Base-by-base conservation (phyloP, 495 filamentous ascomycete species). In the Geopyxis carbonaria region DNA sequence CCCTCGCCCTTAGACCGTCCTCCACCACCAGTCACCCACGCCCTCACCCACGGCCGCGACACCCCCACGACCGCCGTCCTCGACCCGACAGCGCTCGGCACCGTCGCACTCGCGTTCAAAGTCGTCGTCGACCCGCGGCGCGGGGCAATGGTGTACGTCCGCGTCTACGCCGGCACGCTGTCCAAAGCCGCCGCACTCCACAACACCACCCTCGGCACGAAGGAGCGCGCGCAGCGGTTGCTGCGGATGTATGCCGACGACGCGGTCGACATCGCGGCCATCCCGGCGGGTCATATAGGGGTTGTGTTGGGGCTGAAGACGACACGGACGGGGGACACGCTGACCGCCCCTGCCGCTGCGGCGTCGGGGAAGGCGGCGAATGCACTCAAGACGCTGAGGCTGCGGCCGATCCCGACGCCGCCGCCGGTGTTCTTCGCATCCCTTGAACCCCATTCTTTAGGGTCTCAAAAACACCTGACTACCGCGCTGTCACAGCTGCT, bases 371-470 rank as follows among this genome's bases (percentile, higher is more conserved):
- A 2, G n/a, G 67, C 68, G 40, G 64, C 65, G 3, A 78, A 75
- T 52, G 38, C 76, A 0, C 59, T 87, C 24, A 69, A 75, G 37
- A 72, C 66, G 16, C 62, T 99, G 10, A 85, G 91, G 49, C 71
- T 95, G 28, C 78, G 83, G 39, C 80, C 91, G 2, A 89, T 91
- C 34, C 69, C 80, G 39, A 79, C 92, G 0, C 89, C 91, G 4
- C 86, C 91, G 0, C 84, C 89, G 0, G 86, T 99, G 0, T 94
- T 94, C 60, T 95, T 95, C 57, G 79, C 87, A 22, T 78, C 83
- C 46, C 72, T 95, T 13, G 91, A 94, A 44, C 82, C 91, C 0
- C 71, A 80, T 40, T 82, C 77, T 34, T 61, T 80, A 6, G 69
- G 70, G 5, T 80, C 85, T 44, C 74, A 79, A 45, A 92, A 85